Percentiles rank a stretch among this genome's conserved stretches.
Conservation (phyloP, 768 basidiomycete genomes). For the Mycena indigotica region DNA sequence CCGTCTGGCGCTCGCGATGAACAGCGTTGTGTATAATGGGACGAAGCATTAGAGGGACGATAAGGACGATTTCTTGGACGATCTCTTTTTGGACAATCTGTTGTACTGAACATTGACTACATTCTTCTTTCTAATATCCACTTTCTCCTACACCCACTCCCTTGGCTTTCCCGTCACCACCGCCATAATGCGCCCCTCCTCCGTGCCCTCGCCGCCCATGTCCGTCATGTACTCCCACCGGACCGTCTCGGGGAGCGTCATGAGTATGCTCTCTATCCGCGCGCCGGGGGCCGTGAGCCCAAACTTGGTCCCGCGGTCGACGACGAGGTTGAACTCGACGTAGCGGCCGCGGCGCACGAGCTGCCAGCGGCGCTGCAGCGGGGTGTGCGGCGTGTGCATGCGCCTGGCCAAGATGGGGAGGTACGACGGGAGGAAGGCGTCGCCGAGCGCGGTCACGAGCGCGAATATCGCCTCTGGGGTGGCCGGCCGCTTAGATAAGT, state of each 20-base stretch:
- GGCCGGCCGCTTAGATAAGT: constrained; percentile 46
- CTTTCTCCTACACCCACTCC: background rate
- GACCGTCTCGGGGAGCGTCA: constrained; percentile 67
- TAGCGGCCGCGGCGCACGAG: constrained; percentile 73
- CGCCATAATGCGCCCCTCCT: constrained; percentile 47
- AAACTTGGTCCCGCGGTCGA: constrained; percentile 65
- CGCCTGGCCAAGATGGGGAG: constrained; percentile 78
- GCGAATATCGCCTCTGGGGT: constrained; percentile 73
- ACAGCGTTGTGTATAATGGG: constrained; percentile 15
- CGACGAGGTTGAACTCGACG: constrained; percentile 72
- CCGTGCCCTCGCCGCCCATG: constrained; percentile 47
- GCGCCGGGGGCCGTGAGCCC: constrained; percentile 63
- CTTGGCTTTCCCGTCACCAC: constrained; percentile 22
- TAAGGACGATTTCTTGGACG: background rate
- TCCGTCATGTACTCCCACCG: constrained; percentile 69
- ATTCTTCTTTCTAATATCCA: background rate
- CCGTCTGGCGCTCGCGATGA: constrained; percentile 17
- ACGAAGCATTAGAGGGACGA: background rate
- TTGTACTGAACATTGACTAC: background rate
- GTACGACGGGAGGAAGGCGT: constrained; percentile 88
- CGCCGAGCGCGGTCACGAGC: constrained; percentile 70
- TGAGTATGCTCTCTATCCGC: constrained; percentile 64
- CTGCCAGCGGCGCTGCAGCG: constrained; percentile 86
- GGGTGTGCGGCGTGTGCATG: constrained; percentile 55
- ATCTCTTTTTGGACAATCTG: no score